Percentiles rank a stretch among this genome's conserved stretches.
Conservation (phyloP, 1,139 yeast species). For the Saccharomycopsis phalli region DNA sequence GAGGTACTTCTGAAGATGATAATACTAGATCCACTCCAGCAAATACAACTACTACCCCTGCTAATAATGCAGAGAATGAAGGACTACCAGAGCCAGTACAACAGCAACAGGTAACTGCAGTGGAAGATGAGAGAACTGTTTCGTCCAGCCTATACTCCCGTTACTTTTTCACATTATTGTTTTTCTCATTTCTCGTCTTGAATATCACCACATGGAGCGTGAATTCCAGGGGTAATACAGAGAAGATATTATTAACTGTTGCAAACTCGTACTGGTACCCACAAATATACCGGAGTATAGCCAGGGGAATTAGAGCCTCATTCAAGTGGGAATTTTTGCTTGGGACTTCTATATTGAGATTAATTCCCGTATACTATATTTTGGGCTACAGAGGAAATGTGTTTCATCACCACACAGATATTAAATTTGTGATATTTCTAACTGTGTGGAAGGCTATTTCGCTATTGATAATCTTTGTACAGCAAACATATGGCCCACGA, state of each 20-base stretch:
- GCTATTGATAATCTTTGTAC: slow-evolving; percentile 46
- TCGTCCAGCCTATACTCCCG: slow-evolving; percentile 55
- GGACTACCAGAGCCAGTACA: slow-evolving; percentile 20
- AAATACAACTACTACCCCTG: slow-evolving; percentile 20
- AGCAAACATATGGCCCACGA: slow-evolving; percentile 64
- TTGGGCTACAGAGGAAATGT: slow-evolving; percentile 39
- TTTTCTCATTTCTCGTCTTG: slow-evolving; percentile 48
- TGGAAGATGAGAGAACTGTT: slow-evolving; percentile 45
- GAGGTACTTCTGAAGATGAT: slow-evolving; percentile 34
- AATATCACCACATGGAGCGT: slow-evolving; percentile 61
- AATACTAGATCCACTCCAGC: slow-evolving; percentile 19
- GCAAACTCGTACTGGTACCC: slow-evolving; percentile 85
- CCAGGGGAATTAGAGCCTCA: slow-evolving; percentile 60
- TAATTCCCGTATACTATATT: slow-evolving; percentile 58
- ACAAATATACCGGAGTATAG: slow-evolving; percentile 71
- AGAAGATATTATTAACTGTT: slow-evolving; percentile 41
- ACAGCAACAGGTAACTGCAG: slow-evolving; percentile 22
- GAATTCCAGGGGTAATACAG: slow-evolving; percentile 45
- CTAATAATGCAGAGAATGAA: slow-evolving; percentile 18
- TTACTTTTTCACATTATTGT: slow-evolving; percentile 51
- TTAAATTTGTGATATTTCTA: slow-evolving; percentile 37
- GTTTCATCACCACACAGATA: slow-evolving; percentile 52
- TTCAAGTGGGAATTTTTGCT: slow-evolving; percentile 64
- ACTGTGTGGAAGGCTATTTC: slow-evolving; percentile 50
- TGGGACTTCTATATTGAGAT: slow-evolving; percentile 55